Evolutionary conservation across 345 rosid genomes (phyloP).

Genomic region (Eutrema japonicum): DNA sequence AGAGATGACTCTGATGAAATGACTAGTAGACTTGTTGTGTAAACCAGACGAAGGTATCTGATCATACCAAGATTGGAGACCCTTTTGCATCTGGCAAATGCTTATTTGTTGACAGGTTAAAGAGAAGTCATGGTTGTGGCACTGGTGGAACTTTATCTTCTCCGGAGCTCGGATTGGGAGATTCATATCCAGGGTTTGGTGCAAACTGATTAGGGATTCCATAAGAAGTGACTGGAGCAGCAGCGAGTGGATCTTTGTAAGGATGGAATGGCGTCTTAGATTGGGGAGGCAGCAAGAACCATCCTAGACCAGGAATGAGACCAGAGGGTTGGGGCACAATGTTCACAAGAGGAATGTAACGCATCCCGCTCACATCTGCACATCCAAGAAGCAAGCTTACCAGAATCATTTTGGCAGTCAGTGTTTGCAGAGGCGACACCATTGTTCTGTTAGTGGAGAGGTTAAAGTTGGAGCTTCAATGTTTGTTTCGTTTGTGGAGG

Average conservation of each 20-base stretch:
- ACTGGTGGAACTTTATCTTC: constrained; percentile 42
- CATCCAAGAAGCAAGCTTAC: constrained; percentile 38
- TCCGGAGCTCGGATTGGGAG: constrained; percentile 46
- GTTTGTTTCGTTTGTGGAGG: constrained; percentile 27
- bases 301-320: constrained; percentile 62
- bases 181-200: constrained; percentile 63
- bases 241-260: constrained; percentile 20
- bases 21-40: constrained; percentile 15
- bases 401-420: constrained; percentile 9
- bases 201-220: constrained; percentile 46
- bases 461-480: constrained; percentile 11
- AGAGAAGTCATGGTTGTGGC: constrained; percentile 47
- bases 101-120: constrained; percentile 19
- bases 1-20: neutral
- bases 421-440: constrained; percentile 8
- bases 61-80: constrained; percentile 5
- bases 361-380: constrained; percentile 46
- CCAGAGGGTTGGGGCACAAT: constrained; percentile 41
- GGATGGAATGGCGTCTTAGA: constrained; percentile 28
- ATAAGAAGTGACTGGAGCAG: constrained; percentile 12
- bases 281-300: constrained; percentile 54
- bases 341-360: constrained; percentile 42
- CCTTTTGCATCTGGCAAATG: constrained; percentile 15
- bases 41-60: constrained; percentile 13
- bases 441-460: constrained; percentile 9